Evolutionary conservation across 352 stramenopile genomes (phyloP).

Genomic region (Elongisporangium prolatum): DNA sequence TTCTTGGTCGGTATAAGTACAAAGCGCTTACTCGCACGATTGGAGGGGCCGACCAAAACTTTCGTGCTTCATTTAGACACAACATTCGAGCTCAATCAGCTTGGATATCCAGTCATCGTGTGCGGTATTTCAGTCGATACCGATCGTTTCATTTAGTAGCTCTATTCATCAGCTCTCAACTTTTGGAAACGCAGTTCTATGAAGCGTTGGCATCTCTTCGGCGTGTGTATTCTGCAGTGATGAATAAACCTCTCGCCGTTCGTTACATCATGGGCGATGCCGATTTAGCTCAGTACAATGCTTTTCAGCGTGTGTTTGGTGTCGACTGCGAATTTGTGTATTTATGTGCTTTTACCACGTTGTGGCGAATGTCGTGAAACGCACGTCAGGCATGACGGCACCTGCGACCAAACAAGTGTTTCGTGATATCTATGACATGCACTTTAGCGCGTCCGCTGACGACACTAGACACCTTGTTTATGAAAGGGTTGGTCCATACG

Average conservation of each 20-base stretch:
- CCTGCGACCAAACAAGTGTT: conserved; percentile 3
- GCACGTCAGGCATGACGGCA: not conserved
- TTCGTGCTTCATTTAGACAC: conserved; percentile 12
- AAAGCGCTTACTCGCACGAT: too few species aligned
- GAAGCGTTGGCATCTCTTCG: not conserved
- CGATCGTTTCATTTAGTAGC: conserved; percentile 7
- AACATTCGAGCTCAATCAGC: conserved; percentile 14
- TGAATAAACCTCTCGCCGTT: not conserved
- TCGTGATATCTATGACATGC: conserved; percentile 10
- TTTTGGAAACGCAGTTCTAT: not conserved
- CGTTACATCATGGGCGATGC: conserved; percentile 10
- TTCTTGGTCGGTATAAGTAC: too few species aligned
- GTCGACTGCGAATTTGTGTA: conserved; percentile 4
- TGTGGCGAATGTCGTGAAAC: conserved; percentile 6
- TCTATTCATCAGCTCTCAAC: conserved; percentile 11
- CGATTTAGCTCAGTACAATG: conserved; percentile 10
- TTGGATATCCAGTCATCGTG: conserved; percentile 9
- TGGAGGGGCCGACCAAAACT: too few species aligned
- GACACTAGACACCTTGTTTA: too few species aligned
- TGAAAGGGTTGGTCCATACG: too few species aligned
- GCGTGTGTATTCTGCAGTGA: conserved; percentile 1
- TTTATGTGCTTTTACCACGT: conserved; percentile 21
- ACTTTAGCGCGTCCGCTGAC: conserved; percentile 1
- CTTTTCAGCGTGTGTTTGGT: conserved; percentile 4
- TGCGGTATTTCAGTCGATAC: conserved; percentile 1